Evolutionary conservation across 2,329 filamentous ascomycete species (phyloP).

Genomic region (Fusarium clavum): DNA sequence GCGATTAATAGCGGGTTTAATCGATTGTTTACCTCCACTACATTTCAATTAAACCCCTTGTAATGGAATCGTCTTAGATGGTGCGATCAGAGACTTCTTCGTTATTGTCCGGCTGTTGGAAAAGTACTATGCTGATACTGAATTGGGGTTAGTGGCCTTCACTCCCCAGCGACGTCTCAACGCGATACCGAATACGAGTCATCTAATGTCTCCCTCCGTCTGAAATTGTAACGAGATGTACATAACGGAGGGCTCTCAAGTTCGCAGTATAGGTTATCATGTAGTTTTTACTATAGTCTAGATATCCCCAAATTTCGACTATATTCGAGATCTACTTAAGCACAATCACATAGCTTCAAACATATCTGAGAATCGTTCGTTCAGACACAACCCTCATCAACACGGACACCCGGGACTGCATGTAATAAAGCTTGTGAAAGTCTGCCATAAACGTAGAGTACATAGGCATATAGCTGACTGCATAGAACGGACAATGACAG

Average conservation of each 20-base stretch:
- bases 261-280: not conserved
- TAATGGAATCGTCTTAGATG: conserved; percentile 11
- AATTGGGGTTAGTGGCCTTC: conserved; percentile 1
- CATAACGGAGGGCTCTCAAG: not conserved
- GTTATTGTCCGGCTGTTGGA: not conserved
- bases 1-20: not conserved
- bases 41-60: conserved; percentile 24
- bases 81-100: not conserved
- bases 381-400: not conserved
- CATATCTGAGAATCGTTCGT: not conserved
- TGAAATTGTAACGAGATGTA: not conserved
- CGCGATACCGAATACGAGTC: not conserved
- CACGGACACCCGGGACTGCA: not conserved
- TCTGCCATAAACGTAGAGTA: not conserved
- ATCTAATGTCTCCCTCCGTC: not conserved
- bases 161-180: not conserved
- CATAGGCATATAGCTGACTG: not conserved
- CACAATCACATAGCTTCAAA: not conserved
- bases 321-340: not conserved
- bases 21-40: conserved; percentile 1
- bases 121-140: not conserved
- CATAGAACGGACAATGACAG: not conserved
- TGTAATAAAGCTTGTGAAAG: not conserved
- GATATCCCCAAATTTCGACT: not conserved
- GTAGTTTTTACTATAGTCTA: not conserved